Evolutionary conservation across 495 filamentous ascomycete genomes (phyloP), one percentile per base, ranked within the genome.

Genomic region (Daldinia decipiens): DNA sequence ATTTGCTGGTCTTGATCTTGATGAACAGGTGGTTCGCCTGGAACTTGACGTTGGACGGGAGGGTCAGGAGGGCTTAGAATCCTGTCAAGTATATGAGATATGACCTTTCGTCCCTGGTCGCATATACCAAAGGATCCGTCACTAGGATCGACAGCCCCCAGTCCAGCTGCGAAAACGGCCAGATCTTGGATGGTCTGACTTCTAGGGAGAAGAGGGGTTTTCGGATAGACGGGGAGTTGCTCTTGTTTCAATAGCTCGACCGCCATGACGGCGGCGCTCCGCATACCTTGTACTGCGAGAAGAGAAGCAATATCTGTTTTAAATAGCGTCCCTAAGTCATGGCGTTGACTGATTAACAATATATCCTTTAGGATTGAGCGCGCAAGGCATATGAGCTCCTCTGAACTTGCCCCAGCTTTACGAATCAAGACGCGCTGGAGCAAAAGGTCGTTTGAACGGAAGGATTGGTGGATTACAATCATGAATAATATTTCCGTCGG

Each of bases 391-490:
- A 80, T 75, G 3, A 86, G 74, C 59, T 80, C 76, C 8, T 79
- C 74, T 0, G 74, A 57, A 21, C 73, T 76, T 6, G 77, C 80
- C 4, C 74, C 73, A 0, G 76, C 70, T 55, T 82, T 81, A 27
- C 79, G 79, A 5, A 79, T 79, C 27, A 86, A 71, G 0, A 86
- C 77, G 13, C 79, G 71, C 36, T 86, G 80, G 7, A 85, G 75
- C 24, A 85, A 78, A 38, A 86, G 79, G 17, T 82, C 76, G 57
- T 84, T 84, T 31, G 81, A 79, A 0, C 81, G 76, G 58, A 83
- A 82, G 13, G 78, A 75, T 2, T 82, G 72, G 31, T 79, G 79
- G 1, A 79, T 74, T 4, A 77, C 66, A 4, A 76, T 78, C 65
- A 65, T 72, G 9, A 67, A 68, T 6, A 80, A 58, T 62, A 82